phyloP scores from a whole-genome alignment of 73 alveolate genomes.

The Diophrys appendiculata region DNA sequence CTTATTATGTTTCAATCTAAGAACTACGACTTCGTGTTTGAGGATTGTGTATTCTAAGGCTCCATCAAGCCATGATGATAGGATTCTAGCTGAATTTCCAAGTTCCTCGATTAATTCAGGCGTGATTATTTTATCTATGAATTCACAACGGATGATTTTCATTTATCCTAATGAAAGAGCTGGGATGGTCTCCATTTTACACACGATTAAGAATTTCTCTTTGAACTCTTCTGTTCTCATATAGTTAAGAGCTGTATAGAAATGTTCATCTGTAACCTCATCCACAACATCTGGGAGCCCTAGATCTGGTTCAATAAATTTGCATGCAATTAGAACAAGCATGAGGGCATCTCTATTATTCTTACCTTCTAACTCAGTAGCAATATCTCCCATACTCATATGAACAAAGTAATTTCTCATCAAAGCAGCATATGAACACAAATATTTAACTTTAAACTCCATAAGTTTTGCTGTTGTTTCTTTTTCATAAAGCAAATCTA shows the following conservation, averaged over 20 bases:
- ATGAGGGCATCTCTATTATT: conserved; percentile 21
- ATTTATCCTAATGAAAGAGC: conserved; percentile 38
- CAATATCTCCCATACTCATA: conserved; percentile 42
- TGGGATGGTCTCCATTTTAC: conserved; percentile 67
- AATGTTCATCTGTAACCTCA: conserved; percentile 26
- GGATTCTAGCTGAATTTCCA: conserved; percentile 55
- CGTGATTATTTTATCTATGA: conserved; percentile 38
- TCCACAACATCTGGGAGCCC: conserved; percentile 25
- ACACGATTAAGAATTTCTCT: conserved; percentile 17
- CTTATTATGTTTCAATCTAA: conserved; percentile 48
- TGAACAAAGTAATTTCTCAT: conserved; percentile 50
- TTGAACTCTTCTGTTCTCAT: conserved; percentile 43
- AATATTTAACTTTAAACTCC: conserved; percentile 47
- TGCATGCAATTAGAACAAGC: conserved; percentile 45
- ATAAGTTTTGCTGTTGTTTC: conserved; percentile 55
- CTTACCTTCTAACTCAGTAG: conserved; percentile 20
- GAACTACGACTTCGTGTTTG: conserved; percentile 60
- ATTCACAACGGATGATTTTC: conserved; percentile 53
- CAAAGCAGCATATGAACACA: conserved; percentile 47
- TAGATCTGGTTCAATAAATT: conserved; percentile 44
- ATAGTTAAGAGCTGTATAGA: conserved; percentile 14
- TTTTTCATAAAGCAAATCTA: conserved; percentile 55
- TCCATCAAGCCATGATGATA: conserved; percentile 66
- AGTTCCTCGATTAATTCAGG: conserved; percentile 28
- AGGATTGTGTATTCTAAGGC: conserved; percentile 59